Evolutionary conservation across 2,329 filamentous ascomycete species (phyloP), one percentile per base, ranked within the genome.

Genomic region (Exophiala bonariae): DNA sequence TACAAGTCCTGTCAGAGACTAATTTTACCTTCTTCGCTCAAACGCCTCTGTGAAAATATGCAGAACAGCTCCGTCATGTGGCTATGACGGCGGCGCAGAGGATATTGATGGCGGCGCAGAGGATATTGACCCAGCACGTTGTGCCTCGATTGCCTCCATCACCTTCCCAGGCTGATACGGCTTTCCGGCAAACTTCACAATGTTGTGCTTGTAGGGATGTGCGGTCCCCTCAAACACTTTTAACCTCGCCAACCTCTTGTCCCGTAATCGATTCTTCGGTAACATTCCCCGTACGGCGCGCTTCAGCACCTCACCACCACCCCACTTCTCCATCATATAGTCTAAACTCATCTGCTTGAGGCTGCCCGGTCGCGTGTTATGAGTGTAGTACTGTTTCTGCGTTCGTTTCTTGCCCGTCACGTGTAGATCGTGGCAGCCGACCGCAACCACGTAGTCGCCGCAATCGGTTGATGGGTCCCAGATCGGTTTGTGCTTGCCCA

Each of bases 401-500:
- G 82, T 85, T 67, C 84, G 87, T 76, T 99, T 99, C 67, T 88
- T 87, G 58, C 93, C 93, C 6, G 93, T 97, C 1, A 84, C 86
- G 73, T 91, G 84, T 40, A 99, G 77, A 38, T 92, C 84, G 32
- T 86, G 81, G 76, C 93, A 97, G 68, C 90, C 85, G 30, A 89
- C 89, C 41, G 93, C 91, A 1, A 99, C 92, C 10, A 99, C 91
- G 70, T 99, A 99, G 81, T 99, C 93, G 60, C 93, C 93, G 78
- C 93, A 97, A 78, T 99, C 93, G 52, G 91, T 96, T 17, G 90
- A 96, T 1, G 93, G 93, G 72, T 97, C 89, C 75, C 84, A 99
- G 69, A 93, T 96, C 17, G 93, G 93, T 75, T 99, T 99, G 80
- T 99, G 87, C 78, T 99, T 99, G 73, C 93, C 93, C 91, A 97